Conservation (phyloP, 1,284 basidiomycete genomes). For the Puccinia horiana region DNA sequence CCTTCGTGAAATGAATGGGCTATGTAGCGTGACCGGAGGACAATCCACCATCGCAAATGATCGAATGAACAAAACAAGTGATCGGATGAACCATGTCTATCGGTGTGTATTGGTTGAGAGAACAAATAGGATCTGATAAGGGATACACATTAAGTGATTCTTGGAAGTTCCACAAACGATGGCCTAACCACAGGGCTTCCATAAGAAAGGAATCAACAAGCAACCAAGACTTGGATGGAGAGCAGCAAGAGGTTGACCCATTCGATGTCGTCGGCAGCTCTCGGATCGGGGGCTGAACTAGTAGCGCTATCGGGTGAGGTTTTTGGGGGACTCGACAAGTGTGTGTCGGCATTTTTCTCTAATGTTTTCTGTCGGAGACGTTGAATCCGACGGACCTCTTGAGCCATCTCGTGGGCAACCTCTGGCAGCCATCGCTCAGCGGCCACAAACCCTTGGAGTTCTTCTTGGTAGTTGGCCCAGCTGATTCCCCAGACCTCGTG, state of each 20-base stretch:
- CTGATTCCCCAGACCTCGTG: constrained; percentile 40
- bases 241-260: constrained; percentile 26
- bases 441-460: constrained; percentile 35
- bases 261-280: constrained; percentile 18
- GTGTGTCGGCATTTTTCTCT: neutral
- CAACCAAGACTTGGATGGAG: constrained; percentile 26
- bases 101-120: neutral
- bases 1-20: neutral
- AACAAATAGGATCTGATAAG: neutral
- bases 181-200: neutral
- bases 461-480: constrained; percentile 28
- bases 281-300: neutral
- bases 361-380: neutral
- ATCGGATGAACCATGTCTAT: neutral
- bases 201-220: neutral
- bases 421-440: constrained; percentile 35
- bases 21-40: neutral
- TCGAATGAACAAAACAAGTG: neutral
- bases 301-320: neutral
- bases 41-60: neutral
- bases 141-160: neutral
- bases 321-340: neutral
- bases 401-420: constrained; percentile 28
- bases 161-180: neutral
- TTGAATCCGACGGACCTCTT: constrained; percentile 19